Percentiles rank a stretch among this genome's conserved stretches.
phyloP scores from a whole-genome alignment of 2,329 filamentous ascomycete species.

The Teratosphaeria nubilosa region DNA sequence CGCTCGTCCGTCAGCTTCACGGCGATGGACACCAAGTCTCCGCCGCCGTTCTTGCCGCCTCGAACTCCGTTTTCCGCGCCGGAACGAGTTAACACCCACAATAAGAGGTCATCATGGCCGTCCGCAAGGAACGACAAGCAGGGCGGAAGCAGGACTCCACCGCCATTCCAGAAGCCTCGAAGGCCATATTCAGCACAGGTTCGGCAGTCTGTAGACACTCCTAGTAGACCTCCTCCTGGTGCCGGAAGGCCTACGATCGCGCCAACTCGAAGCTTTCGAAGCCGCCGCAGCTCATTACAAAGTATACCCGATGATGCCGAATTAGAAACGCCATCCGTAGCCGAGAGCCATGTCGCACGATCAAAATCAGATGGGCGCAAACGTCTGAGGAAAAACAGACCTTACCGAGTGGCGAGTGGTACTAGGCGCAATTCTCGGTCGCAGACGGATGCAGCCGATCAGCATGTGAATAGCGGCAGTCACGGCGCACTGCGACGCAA shows the following conservation, averaged over 20 bases:
- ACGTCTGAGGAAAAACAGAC: neutral
- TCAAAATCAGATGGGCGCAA: neutral
- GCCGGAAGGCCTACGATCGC: neutral
- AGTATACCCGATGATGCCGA: conserved; percentile 3
- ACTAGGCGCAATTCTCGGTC: neutral
- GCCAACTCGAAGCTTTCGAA: neutral
- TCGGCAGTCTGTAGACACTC: conserved; percentile 2
- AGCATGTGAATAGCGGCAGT: conserved; percentile 11
- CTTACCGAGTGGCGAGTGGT: neutral
- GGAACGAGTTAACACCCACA: neutral
- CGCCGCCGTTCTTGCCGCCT: conserved; percentile 6
- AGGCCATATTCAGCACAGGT: conserved; percentile 2
- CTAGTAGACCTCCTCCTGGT: neutral
- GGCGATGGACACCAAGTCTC: neutral
- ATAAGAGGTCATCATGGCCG: neutral
- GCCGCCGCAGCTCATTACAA: conserved; percentile 4
- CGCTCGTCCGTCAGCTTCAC: neutral
- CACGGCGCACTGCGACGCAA: conserved; percentile 8
- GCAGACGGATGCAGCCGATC: neutral
- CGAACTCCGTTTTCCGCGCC: conserved; percentile 7
- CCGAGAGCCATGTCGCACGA: neutral
- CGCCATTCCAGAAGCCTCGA: conserved; percentile 8
- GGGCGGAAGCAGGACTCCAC: conserved; percentile 1
- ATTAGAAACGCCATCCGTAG: neutral
- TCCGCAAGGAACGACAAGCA: neutral